Evolutionary conservation across 345 rosid species (phyloP), one percentile per base, ranked within the genome.

Genomic region (Murraya paniculata): DNA sequence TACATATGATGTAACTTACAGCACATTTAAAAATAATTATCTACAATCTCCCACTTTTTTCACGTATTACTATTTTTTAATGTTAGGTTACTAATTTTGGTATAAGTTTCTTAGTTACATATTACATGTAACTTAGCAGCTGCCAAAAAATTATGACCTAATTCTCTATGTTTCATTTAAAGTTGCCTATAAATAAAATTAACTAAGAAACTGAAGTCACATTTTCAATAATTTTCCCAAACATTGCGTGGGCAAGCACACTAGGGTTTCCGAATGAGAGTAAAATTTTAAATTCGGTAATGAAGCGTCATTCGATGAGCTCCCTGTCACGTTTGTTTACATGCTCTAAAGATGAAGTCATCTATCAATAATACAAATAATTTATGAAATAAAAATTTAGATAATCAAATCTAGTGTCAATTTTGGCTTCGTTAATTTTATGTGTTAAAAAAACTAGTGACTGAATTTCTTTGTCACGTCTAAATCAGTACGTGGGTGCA

Each of bases 271-370:
- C 24, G 35, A 56, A 57, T 30, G 8, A 6, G 60, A 50, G 33
- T 7, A 6, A 48, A 45, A 0, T 19, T 55, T 71, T 55, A 28
- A 72, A 72, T 55, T 55, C 2, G 59, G 57, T 22, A 6, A 72
- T 33, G 60, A 71, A 19, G 64, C 56, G 19, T 56, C 48, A 33
- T n/a, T 56, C 35, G 21, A 72, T 72, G 8, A 57, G 2, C 7
- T 18, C 50, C 33, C 48, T 36, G 59, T 38, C 56, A 59, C 21
- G 35, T 58, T 61, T 27, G 28, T 19, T 9, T 2, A 45, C 60
- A 28, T 62, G 56, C 60, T 62, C 58, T 28, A 64, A 28, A 62
- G 59, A 74, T 45, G 77, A 62, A 74, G 77, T 62, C 70, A 41
- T 62, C 70, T 5, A 27, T 27, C 70, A 74, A 62, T 74, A 74